phyloP scores from a whole-genome alignment of 176 grass and related monocot species.

The Alopecurus myosuroides region DNA sequence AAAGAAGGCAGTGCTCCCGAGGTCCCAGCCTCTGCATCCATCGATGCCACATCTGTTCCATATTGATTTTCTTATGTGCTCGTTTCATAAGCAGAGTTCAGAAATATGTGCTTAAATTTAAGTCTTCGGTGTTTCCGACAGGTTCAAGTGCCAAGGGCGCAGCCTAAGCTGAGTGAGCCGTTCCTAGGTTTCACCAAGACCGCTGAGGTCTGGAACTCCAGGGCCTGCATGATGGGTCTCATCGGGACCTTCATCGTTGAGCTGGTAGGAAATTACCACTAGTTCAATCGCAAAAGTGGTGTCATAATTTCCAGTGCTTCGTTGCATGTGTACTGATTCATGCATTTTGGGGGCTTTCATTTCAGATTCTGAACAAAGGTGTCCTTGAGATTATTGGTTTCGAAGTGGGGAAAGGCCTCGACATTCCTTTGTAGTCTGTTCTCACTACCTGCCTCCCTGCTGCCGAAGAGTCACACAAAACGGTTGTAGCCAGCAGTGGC shows the following conservation, averaged over 20 bases:
- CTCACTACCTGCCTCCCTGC: background rate
- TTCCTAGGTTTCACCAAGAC: conserved; percentile 88
- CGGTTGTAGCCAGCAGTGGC: background rate
- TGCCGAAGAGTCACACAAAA: background rate
- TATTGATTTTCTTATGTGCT: background rate
- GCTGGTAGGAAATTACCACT: conserved; percentile 25
- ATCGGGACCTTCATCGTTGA: conserved; percentile 74
- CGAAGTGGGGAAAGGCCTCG: conserved; percentile 79
- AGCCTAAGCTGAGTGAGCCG: conserved; percentile 66
- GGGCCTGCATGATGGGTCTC: conserved; percentile 84
- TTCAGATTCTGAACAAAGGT: conserved; percentile 63
- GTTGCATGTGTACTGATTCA: background rate
- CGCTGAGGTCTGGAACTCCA: conserved; percentile 84
- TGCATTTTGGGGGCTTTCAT: background rate
- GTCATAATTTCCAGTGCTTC: background rate
- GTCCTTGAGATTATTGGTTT: conserved; percentile 76
- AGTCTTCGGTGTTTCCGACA: background rate
- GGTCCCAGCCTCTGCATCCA: background rate
- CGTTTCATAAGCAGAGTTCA: background rate
- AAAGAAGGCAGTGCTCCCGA: background rate
- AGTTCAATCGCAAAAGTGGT: background rate
- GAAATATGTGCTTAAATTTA: background rate
- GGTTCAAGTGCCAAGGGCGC: conserved; percentile 53
- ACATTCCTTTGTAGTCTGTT: conserved; percentile 45
- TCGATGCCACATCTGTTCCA: background rate